Evolutionary conservation across 78 protist genomes (phyloP), one percentile per base, ranked within the genome.

Genomic region (Ministeria vibrans): DNA sequence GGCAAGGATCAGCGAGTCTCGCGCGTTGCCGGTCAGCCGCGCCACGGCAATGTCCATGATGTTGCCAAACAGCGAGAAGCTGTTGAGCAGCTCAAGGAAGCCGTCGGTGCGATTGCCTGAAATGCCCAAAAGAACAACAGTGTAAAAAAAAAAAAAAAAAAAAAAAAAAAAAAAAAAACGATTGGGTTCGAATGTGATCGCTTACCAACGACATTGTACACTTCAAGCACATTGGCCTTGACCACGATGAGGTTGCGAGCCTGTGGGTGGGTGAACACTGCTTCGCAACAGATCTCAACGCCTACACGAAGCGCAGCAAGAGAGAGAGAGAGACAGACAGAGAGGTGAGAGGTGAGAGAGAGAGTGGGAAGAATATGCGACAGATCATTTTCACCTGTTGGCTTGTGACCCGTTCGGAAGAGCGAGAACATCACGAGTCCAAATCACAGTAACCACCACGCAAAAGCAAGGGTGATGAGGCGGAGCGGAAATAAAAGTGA

Each of bases 61-160:
- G 49, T 41, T 11, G 34, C 74, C 74, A 11, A 5, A 41, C 74
- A 68, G 46, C 30, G 43, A 2, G 46, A 41, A 41, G 22, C 22
- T 4, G 39, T 43, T 46, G 27, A 68, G 51, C 6, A 68, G 38
- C 51, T 68, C 77, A 61, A 72, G 64, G 63, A 41, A 7, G 3
- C 71, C 71, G 75, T 32, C 55, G 75, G 27, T 70, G 75, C 69
- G 9, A 18, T 25, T 62, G 42, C 69, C 69, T 7, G 20, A 62
- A 62, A 25, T 62, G 23, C 69, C 39, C 69, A 62, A 62, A 62
- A 9, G 15, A 20, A 15, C 55, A 49, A 49, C 9, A 49, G 15
- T 20, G 55, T 15, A 15, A 49, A 9, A 49, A 9, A 49, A 9
- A 49, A 49, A 49, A 49, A 15, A 9, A 49, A 49, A 15, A 49